Evolutionary conservation across 345 rosid species (phyloP), one percentile per base, ranked within the genome.

Genomic region (Rhizophora mangle): DNA sequence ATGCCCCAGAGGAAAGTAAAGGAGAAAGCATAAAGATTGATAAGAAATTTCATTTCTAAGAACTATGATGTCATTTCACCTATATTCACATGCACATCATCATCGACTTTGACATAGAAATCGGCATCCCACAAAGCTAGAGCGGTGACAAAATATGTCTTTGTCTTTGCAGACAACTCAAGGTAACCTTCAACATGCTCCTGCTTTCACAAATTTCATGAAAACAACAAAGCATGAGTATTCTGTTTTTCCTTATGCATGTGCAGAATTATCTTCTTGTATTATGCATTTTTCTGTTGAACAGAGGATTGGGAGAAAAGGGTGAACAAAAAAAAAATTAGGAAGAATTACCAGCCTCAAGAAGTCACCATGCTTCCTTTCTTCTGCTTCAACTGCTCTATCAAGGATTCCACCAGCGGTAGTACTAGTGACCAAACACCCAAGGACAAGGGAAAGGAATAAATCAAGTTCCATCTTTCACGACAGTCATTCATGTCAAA

Each of bases 131-230:
- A 92, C 80, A 89, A 63, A 51, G 96, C 84, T 66, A 84, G 87
- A 69, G 97, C 99, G 1, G 96, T 85, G 24, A 92, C 86, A n/a
- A 95, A 95, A 79, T 88, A 92, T 71, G 74, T 71, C 87, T 87
- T 95, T 24, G 99, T 95, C 83, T 92, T 95, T 59, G 97, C 92
- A 52, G 99, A 95, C 77, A 95, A 70, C 76, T 95, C 99, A 57
- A 95, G 99, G 83, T 95, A 95, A 53, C 99, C 99, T 75, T 95
- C 97, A 64, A 89, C 93, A 63, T 95, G 97, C 22, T 95, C 99
- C 99, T 90, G 85, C 85, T 62, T 80, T 22, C 67, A 80, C 53
- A 71, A 64, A 58, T 37, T 37, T 37, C 36, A 47, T 61, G 31
- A 53, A 60, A 74, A 67, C 46, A 67, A 54, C 24, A 34, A 0